phyloP scores from a whole-genome alignment of 345 rosid genomes.

The Raphanus raphanistrum region DNA sequence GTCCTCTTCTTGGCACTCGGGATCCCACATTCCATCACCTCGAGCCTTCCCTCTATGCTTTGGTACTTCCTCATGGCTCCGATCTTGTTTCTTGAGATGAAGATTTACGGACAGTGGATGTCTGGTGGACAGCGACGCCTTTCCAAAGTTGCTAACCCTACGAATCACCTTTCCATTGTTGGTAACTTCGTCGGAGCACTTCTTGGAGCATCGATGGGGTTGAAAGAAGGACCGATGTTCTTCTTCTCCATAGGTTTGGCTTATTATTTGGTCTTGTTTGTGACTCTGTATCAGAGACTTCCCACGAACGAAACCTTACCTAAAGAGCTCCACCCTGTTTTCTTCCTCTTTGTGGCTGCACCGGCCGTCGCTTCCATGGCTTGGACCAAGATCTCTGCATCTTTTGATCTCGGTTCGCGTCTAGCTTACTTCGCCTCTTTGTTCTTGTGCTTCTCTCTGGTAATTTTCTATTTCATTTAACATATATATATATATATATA shows the following conservation, averaged over 20 bases:
- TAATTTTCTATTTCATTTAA: constrained; percentile 7
- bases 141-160: constrained; percentile 90
- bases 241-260: constrained; percentile 85
- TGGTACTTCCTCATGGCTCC: constrained; percentile 95
- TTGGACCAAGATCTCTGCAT: constrained; percentile 74
- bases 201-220: constrained; percentile 90
- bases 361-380: constrained; percentile 93
- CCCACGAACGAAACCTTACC: constrained; percentile 87
- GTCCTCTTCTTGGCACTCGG: constrained; percentile 77
- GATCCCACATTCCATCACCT: constrained; percentile 55
- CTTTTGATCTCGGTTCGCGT: constrained; percentile 71
- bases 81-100: constrained; percentile 66
- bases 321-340: constrained; percentile 96
- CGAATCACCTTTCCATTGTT: constrained; percentile 77
- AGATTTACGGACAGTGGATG: constrained; percentile 98
- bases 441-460: constrained; percentile 85
- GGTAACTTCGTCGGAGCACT: constrained; percentile 93
- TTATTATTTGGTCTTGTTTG: constrained; percentile 80
- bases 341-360: constrained; percentile 88
- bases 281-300: constrained; percentile 89
- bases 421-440: constrained; percentile 81
- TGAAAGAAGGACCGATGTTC: constrained; percentile 88
- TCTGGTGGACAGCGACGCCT: constrained; percentile 87
- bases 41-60: constrained; percentile 45
- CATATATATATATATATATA: not conserved